Percentiles rank a stretch among this genome's conserved stretches.
These are phyloP conservation scores for Proliferodiscus dingleyae DNA, from an alignment of 2,329 filamentous ascomycete genomes.

Conservation along the genomic window DNA sequence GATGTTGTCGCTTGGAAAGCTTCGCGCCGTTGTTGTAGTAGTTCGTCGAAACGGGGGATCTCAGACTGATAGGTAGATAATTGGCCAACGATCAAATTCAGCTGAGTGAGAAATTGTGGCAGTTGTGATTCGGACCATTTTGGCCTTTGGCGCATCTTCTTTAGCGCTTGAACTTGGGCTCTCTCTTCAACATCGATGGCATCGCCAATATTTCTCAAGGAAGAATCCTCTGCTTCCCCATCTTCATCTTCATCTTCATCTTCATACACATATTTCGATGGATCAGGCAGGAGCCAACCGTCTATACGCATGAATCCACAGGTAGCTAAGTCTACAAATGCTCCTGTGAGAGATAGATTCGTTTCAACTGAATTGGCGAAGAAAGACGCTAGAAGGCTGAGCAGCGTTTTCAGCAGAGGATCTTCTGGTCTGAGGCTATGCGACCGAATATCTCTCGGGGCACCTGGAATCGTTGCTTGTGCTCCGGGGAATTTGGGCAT, in stretches of 20 bases:
- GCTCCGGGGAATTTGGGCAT: conserved; percentile 53
- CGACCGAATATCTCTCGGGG: conserved; percentile 53
- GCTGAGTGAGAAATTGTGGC: conserved; percentile 50
- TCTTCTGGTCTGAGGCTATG: conserved; percentile 61
- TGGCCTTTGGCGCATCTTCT: conserved; percentile 49
- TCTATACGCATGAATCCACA: conserved; percentile 83
- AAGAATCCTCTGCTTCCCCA: conserved; percentile 37
- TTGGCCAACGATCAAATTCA: conserved; percentile 59
- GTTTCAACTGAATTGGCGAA: conserved; percentile 88
- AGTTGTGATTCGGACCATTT: conserved; percentile 47
- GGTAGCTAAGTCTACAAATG: conserved; percentile 73
- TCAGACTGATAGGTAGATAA: conserved; percentile 56
- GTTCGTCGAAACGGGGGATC: conserved; percentile 67
- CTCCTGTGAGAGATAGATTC: conserved; percentile 82
- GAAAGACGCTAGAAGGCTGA: conserved; percentile 72
- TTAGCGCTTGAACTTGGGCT: conserved; percentile 43
- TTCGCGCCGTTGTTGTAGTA: conserved; percentile 61
- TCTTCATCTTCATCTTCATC: conserved; percentile 41
- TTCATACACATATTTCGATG: conserved; percentile 56
- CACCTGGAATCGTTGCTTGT: conserved; percentile 52
- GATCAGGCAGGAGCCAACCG: conserved; percentile 80
- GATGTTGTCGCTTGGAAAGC: conserved; percentile 56
- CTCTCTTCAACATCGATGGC: conserved; percentile 36
- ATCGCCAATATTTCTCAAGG: conserved; percentile 15
- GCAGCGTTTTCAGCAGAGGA: conserved; percentile 58